A percentile compares a stretch with the other conserved stretches of the same genome.
Evolutionary conservation across 768 basidiomycete genomes (phyloP).

Genomic region (Kockovaella imperatae): DNA sequence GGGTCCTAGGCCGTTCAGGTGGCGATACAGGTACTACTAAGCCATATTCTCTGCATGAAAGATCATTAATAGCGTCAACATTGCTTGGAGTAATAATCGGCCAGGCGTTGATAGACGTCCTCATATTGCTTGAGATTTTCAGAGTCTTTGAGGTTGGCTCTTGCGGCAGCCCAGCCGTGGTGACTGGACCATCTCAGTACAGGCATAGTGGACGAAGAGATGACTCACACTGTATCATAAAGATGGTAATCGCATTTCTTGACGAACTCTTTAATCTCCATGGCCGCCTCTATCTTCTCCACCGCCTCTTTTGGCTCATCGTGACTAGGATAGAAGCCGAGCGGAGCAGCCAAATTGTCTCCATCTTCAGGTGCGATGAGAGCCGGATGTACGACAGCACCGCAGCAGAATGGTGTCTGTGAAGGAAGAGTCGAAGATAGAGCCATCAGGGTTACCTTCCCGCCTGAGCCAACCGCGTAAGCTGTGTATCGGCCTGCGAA

Average conservation of each 20-base stretch:
- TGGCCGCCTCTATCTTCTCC: constrained; percentile 50
- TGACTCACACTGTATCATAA: constrained; percentile 31
- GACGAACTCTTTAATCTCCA: constrained; percentile 53
- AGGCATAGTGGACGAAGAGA: not conserved
- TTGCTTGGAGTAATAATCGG: constrained; percentile 46
- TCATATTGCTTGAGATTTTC: constrained; percentile 58
- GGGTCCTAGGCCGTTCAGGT: constrained; percentile 8
- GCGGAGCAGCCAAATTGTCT: constrained; percentile 23
- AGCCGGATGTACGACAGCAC: constrained; percentile 49
- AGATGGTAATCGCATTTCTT: constrained; percentile 51
- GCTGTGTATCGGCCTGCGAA: not conserved
- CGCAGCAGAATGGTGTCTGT: constrained; percentile 44
- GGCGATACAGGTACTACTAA: not conserved
- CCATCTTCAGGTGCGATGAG: constrained; percentile 33
- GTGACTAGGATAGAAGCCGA: constrained; percentile 46
- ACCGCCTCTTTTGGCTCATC: constrained; percentile 35
- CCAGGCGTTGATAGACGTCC: constrained; percentile 54
- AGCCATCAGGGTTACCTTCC: constrained; percentile 32
- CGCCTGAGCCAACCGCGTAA: constrained; percentile 49
- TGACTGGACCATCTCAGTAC: constrained; percentile 44
- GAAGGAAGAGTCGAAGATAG: constrained; percentile 40
- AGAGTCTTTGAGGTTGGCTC: constrained; percentile 53
- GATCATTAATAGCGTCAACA: constrained; percentile 7
- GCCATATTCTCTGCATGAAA: not conserved
- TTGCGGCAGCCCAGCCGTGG: constrained; percentile 59